phyloP scores from a whole-genome alignment of 495 filamentous ascomycete genomes.

The Penicillium antarcticum region DNA sequence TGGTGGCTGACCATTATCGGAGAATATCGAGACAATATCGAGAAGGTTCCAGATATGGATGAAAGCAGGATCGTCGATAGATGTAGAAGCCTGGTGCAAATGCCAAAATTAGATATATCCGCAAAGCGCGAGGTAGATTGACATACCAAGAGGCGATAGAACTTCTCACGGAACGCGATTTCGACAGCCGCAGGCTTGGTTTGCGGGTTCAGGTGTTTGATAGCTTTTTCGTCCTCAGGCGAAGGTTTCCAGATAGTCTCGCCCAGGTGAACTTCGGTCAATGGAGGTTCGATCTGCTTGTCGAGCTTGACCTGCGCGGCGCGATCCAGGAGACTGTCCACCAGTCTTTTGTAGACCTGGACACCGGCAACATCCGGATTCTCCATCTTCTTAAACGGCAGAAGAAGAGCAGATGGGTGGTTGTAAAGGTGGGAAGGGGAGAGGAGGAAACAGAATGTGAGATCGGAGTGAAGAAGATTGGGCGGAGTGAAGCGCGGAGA shows the following conservation, averaged over 20 bases:
- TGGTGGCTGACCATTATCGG: conserved; percentile 61
- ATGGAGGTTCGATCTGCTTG: conserved; percentile 70
- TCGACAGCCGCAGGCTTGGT: conserved; percentile 66
- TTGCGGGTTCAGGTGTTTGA: conserved; percentile 32
- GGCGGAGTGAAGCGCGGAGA: conserved; percentile 23
- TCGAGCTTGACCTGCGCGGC: conserved; percentile 64
- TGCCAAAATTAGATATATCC: conserved; percentile 13
- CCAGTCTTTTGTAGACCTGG: conserved; percentile 48
- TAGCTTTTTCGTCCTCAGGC: conserved; percentile 21
- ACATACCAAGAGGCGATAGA: conserved; percentile 71
- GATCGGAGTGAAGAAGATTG: not conserved
- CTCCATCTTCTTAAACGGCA: conserved; percentile 38
- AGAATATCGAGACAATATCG: conserved; percentile 82
- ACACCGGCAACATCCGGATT: conserved; percentile 53
- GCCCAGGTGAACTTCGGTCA: conserved; percentile 53
- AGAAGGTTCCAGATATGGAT: conserved; percentile 88
- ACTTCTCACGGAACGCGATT: conserved; percentile 71
- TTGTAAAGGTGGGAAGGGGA: conserved; percentile 1
- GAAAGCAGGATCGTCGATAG: conserved; percentile 71
- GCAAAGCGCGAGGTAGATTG: not conserved
- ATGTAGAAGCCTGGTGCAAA: conserved; percentile 54
- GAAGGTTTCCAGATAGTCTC: conserved; percentile 38
- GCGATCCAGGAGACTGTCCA: conserved; percentile 60
- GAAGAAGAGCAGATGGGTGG: not conserved
- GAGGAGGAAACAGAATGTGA: conserved; percentile 1